Conservation (phyloP, 139 green algal species). For the Chlamydomonas urium region DNA sequence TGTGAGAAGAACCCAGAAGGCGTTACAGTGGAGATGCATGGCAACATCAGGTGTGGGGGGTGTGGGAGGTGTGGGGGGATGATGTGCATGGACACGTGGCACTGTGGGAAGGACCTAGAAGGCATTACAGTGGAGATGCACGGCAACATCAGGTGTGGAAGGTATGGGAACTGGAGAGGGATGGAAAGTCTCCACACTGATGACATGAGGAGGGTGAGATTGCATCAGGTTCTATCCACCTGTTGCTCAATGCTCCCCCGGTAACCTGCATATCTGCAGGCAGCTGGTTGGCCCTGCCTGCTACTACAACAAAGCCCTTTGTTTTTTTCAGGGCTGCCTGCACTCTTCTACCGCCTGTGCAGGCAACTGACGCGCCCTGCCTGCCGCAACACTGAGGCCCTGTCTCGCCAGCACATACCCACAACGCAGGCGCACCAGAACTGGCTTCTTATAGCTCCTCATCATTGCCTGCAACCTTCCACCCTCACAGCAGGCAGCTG, state of each 20-base stretch:
- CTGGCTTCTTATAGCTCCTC: too few relatives aligned
- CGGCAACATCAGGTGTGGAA: slow-evolving; percentile 60
- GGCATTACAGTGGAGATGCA: slow-evolving; percentile 86
- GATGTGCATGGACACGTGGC: slow-evolving; percentile 79
- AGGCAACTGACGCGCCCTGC: slow-evolving; percentile 49
- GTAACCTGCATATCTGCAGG: too few relatives aligned
- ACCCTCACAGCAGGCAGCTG: slow-evolving; percentile 43
- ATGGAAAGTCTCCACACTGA: too few relatives aligned
- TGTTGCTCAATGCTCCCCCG: not conserved
- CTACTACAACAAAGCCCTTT: slow-evolving; percentile 46
- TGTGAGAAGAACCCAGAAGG: slow-evolving; percentile 61
- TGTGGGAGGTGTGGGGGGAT: too few relatives aligned
- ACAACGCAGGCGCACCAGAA: too few relatives aligned
- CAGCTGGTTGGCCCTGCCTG: slow-evolving; percentile 51
- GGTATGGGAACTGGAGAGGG: too few relatives aligned
- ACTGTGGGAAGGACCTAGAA: slow-evolving; percentile 62
- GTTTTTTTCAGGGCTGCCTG: too few relatives aligned
- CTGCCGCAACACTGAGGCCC: slow-evolving; percentile 42
- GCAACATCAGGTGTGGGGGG: slow-evolving; percentile 53
- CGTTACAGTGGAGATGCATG: slow-evolving; percentile 86
- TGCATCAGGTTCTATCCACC: too few relatives aligned
- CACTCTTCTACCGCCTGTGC: too few relatives aligned
- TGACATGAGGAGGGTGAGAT: too few relatives aligned
- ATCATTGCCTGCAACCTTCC: too few relatives aligned
- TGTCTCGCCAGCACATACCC: slow-evolving; percentile 30